Base-by-base conservation (phyloP, 805 yeast genomes). In the Monosporozyma siamensis region DNA sequence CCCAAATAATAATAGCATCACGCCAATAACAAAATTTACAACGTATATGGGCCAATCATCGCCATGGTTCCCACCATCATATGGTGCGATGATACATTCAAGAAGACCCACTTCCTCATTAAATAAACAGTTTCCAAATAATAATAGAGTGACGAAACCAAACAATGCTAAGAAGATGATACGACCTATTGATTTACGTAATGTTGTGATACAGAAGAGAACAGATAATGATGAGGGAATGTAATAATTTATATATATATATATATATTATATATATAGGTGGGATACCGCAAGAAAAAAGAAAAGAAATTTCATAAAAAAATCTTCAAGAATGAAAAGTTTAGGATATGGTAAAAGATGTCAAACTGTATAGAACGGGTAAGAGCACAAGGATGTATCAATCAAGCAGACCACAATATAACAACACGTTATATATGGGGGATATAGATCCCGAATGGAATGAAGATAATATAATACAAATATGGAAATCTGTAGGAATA, bases 401-500 rank as follows among this genome's bases (percentile, higher is more conserved):
- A n/a, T 7, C 6, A 14, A 32, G 6, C 20, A 17, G 18, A n/a
- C 2, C 17, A 29, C 14, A 10, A 31, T 17, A 10, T 3, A 23
- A 4, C 27, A 42, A 61, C 22, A 70, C 66, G 43, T 56, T 83
- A 39, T 83, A 89, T 82, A 89, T 88, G 95, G 97, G 96, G 18
- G 96, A 86, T 53, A 65, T 88, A 36, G 95, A 87, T 51, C 84
- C 84, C 8, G 68, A 74, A 58, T 84, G 95, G 88, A 85, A 82
- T 46, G 96, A 88, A 57, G 59, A 66, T 31, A 66, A 74, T 10
- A 72, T 89, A 41, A 70, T 69, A 39, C 74, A 75, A 45, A 73
- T 88, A 37, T 88, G 95, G 96, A 59, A 71, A n/a, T n/a, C n/a
- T n/a, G n/a, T n/a, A n/a, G n/a, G n/a, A n/a, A n/a, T n/a, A n/a